phyloP scores from a whole-genome alignment of 768 basidiomycete species.

The Sistotremastrum suecicum region DNA sequence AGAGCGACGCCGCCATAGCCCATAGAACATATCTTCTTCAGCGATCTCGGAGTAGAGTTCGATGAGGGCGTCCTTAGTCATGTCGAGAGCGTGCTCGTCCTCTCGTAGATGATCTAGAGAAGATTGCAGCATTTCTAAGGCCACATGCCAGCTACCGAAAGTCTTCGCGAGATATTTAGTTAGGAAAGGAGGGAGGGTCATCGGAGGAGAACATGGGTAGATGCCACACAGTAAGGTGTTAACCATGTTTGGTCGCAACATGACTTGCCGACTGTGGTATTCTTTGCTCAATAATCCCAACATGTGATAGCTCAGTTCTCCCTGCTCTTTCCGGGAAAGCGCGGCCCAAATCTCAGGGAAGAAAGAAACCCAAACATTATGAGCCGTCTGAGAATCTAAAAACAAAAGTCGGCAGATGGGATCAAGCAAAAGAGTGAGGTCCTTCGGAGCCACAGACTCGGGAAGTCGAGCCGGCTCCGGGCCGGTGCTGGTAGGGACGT shows the following conservation, averaged over 20 bases:
- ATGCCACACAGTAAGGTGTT: constrained; percentile 80
- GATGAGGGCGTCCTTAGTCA: constrained; percentile 77
- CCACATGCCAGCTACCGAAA: constrained; percentile 90
- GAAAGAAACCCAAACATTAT: constrained; percentile 75
- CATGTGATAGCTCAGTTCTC: constrained; percentile 78
- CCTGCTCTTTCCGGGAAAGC: constrained; percentile 76
- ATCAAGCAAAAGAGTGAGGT: neutral
- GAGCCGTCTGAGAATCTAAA: constrained; percentile 62
- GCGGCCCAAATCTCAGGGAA: constrained; percentile 82
- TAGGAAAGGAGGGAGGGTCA: constrained; percentile 86
- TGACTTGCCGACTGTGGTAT: constrained; percentile 80
- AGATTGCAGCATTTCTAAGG: constrained; percentile 69
- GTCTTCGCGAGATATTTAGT: constrained; percentile 94
- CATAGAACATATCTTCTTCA: constrained; percentile 97
- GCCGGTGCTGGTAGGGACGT: constrained; percentile 20
- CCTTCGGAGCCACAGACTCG: constrained; percentile 19
- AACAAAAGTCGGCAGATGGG: constrained; percentile 76
- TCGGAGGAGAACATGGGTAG: constrained; percentile 72
- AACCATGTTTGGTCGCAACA: constrained; percentile 81
- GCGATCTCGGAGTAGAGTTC: constrained; percentile 92
- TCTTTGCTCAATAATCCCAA: constrained; percentile 86
- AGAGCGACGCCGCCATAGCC: constrained; percentile 82
- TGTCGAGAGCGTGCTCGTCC: constrained; percentile 69
- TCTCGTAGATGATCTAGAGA: constrained; percentile 71
- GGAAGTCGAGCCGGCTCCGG: constrained; percentile 24